These are phyloP conservation scores for Kwoniella europaea DNA, from an alignment of 768 basidiomycete species.

Conservation along the genomic window DNA sequence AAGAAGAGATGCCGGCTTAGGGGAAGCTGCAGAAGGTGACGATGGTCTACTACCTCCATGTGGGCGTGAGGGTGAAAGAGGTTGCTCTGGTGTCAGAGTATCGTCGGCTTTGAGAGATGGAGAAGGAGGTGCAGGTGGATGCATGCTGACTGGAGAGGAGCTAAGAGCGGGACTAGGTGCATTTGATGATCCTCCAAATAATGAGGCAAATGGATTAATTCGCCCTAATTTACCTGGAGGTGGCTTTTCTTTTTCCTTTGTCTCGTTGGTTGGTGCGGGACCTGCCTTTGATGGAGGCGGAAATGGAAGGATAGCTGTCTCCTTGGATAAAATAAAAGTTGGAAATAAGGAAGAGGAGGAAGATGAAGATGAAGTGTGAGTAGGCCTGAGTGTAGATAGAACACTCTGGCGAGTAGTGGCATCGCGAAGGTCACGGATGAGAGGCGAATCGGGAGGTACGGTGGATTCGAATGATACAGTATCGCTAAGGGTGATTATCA, in stretches of 20 bases:
- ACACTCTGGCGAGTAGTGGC: conserved; percentile 31
- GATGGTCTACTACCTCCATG: conserved; percentile 51
- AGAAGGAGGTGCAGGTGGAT: conserved; percentile 55
- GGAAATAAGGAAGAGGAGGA: conserved; percentile 30
- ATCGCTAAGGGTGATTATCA: conserved; percentile 28
- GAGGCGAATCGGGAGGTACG: conserved; percentile 56
- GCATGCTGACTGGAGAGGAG: conserved; percentile 52
- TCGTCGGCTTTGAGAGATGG: conserved; percentile 12
- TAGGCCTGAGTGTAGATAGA: conserved; percentile 42
- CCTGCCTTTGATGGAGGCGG: conserved; percentile 59
- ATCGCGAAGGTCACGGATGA: conserved; percentile 44
- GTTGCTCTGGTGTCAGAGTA: conserved; percentile 20
- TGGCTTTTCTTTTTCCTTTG: conserved; percentile 62
- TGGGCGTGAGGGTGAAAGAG: conserved; percentile 31
- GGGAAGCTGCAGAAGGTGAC: conserved; percentile 67
- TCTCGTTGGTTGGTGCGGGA: conserved; percentile 53
- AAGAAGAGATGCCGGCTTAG: conserved; percentile 44
- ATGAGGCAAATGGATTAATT: conserved; percentile 77
- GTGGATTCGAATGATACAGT: conserved; percentile 62
- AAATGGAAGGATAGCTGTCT: conserved; percentile 57
- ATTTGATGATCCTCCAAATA: conserved; percentile 66
- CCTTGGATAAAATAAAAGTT: conserved; percentile 61
- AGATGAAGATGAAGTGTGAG: conserved; percentile 8
- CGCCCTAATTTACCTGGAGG: conserved; percentile 56
- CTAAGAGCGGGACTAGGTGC: conserved; percentile 49